These are phyloP conservation scores for Magnaporthiopsis poae DNA, from an alignment of 2,329 filamentous ascomycete genomes.

Conservation along the genomic window DNA sequence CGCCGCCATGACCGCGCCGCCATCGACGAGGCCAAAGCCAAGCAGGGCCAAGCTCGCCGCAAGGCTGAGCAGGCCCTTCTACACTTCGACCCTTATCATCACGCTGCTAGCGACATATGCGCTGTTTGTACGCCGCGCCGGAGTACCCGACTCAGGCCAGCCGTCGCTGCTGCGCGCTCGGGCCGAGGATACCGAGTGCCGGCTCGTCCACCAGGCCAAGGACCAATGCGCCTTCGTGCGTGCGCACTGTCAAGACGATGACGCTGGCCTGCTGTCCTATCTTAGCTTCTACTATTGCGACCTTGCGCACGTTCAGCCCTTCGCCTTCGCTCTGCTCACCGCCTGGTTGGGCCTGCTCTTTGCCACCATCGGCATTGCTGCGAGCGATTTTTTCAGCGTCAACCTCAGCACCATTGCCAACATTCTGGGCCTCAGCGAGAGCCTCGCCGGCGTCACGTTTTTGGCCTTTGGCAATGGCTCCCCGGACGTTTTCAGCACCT, in stretches of 20 bases:
- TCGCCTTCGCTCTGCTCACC: conserved; percentile 71
- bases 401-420: conserved; percentile 88
- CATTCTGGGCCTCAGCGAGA: conserved; percentile 87
- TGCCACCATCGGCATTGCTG: conserved; percentile 92
- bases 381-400: conserved; percentile 96
- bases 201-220: conserved; percentile 61
- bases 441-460: conserved; percentile 90
- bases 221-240: conserved; percentile 84
- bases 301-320: conserved; percentile 54
- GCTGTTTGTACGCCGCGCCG: conserved; percentile 21
- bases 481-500: conserved; percentile 95
- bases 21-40: conserved; percentile 11
- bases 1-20: not conserved
- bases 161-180: conserved; percentile 10
- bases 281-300: conserved; percentile 83
- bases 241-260: conserved; percentile 74
- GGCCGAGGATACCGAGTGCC: conserved; percentile 49
- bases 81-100: conserved; percentile 36
- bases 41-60: conserved; percentile 21
- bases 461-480: conserved; percentile 95
- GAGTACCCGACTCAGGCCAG: not conserved
- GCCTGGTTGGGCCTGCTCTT: conserved; percentile 84
- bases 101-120: conserved; percentile 36
- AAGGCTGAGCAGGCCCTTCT: conserved; percentile 34
- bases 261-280: conserved; percentile 83